Evolutionary conservation across 2,329 filamentous ascomycete genomes (phyloP).

Genomic region (Aspergillus uvarum): DNA sequence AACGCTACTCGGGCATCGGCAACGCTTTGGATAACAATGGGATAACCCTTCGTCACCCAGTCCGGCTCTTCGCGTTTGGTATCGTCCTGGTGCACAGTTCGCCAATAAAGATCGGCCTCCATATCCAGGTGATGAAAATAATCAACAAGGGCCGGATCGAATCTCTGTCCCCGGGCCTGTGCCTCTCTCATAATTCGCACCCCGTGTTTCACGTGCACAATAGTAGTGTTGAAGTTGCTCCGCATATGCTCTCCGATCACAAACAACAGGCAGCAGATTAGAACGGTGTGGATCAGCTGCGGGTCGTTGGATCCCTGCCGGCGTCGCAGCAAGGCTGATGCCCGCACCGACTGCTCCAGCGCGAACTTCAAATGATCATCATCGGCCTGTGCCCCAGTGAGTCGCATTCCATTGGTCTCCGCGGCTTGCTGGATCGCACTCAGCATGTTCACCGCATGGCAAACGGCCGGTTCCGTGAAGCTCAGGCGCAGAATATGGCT

Average conservation of each 20-base stretch:
- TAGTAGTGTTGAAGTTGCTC: slow-evolving; percentile 12
- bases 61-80: background rate
- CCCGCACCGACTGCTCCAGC: background rate
- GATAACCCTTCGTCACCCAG: no score
- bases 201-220: slow-evolving; percentile 10
- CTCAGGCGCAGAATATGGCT: background rate
- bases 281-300: background rate
- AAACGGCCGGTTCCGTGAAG: background rate
- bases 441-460: background rate
- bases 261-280: background rate
- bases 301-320: background rate
- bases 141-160: background rate
- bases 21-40: background rate
- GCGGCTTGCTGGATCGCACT: background rate
- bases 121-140: background rate
- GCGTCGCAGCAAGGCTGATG: background rate
- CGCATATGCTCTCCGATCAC: background rate
- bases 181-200: background rate
- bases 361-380: background rate
- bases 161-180: background rate
- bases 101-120: background rate
- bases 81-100: background rate
- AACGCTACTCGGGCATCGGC: background rate
- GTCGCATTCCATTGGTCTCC: background rate
- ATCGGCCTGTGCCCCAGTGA: no score